Evolutionary conservation across 2,329 filamentous ascomycete species (phyloP).

Genomic region (Blastomyces parvus): DNA sequence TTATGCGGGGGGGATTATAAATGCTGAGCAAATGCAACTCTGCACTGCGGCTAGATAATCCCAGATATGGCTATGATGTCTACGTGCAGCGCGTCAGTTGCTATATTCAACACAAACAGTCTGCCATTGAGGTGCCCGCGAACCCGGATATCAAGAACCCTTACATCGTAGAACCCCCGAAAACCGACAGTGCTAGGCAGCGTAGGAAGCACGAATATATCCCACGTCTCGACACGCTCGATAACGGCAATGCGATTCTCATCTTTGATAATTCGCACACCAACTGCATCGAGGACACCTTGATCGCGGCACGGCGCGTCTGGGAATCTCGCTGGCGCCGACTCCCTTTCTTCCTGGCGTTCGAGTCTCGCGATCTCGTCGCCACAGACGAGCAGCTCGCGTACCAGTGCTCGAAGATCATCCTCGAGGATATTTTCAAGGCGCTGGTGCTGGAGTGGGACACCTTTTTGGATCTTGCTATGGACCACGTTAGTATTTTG

Average conservation of each 20-base stretch:
- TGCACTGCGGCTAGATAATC: slow-evolving; percentile 25
- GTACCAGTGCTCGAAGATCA: slow-evolving; percentile 42
- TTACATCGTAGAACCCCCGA: slow-evolving; percentile 31
- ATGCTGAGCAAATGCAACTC: slow-evolving; percentile 5
- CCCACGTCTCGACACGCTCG: slow-evolving; percentile 36
- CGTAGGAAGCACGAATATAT: slow-evolving; percentile 28
- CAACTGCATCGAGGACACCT: slow-evolving; percentile 39
- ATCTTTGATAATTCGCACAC: slow-evolving; percentile 45
- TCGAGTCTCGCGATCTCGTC: slow-evolving; percentile 30
- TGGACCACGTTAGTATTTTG: slow-evolving; percentile 43
- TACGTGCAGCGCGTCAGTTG: slow-evolving; percentile 43
- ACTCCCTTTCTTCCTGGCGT: slow-evolving; percentile 42
- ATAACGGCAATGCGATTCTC: slow-evolving; percentile 45
- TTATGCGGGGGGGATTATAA: not conserved
- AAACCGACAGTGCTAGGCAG: slow-evolving; percentile 25
- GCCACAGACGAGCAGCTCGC: slow-evolving; percentile 37
- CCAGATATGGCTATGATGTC: slow-evolving; percentile 41
- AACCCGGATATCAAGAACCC: slow-evolving; percentile 39
- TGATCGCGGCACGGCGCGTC: slow-evolving; percentile 42
- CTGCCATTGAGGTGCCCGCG: slow-evolving; percentile 25
- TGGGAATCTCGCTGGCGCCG: slow-evolving; percentile 46
- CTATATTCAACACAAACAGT: slow-evolving; percentile 43
- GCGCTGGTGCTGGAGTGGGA: slow-evolving; percentile 39
- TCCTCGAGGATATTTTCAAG: slow-evolving; percentile 43
- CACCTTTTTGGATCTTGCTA: slow-evolving; percentile 36